phyloP scores from a whole-genome alignment of 306 rosid genomes.

The Inga leiocalycina region DNA sequence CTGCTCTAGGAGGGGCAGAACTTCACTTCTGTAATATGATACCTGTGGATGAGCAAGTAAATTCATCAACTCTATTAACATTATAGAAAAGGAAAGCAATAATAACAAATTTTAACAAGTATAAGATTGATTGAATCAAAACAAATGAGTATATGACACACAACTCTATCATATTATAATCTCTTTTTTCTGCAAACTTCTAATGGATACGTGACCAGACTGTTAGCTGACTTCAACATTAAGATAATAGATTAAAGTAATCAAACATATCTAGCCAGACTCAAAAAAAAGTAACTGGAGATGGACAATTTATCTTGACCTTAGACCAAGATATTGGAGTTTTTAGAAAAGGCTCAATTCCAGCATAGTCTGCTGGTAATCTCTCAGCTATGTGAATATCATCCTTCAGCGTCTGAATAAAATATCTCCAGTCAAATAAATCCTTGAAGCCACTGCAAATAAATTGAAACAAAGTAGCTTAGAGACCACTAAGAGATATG shows the following conservation, averaged over 20 bases:
- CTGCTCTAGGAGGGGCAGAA: slow-evolving; percentile 80
- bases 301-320: slow-evolving; percentile 47
- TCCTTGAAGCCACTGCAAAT: slow-evolving; percentile 89
- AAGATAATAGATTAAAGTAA: slow-evolving; percentile 13
- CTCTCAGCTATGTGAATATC: slow-evolving; percentile 85
- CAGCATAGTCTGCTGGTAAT: slow-evolving; percentile 71
- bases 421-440: slow-evolving; percentile 92
- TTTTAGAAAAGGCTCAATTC: slow-evolving; percentile 72
- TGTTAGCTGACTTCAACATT: slow-evolving; percentile 23
- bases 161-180: not conserved
- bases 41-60: slow-evolving; percentile 56
- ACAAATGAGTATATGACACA: slow-evolving; percentile 17
- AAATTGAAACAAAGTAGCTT: slow-evolving; percentile 33
- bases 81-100: slow-evolving; percentile 24
- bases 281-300: slow-evolving; percentile 13
- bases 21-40: slow-evolving; percentile 74
- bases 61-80: slow-evolving; percentile 20
- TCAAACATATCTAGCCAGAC: slow-evolving; percentile 15
- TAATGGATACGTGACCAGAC: slow-evolving; percentile 18
- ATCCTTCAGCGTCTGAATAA: slow-evolving; percentile 75
- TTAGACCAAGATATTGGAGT: slow-evolving; percentile 97
- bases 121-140: slow-evolving; percentile 21
- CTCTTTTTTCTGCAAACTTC: slow-evolving; percentile 24
- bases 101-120: slow-evolving; percentile 17
- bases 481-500: slow-evolving; percentile 12